phyloP scores from a whole-genome alignment of 805 yeast species.

The Ogataea neopini region DNA sequence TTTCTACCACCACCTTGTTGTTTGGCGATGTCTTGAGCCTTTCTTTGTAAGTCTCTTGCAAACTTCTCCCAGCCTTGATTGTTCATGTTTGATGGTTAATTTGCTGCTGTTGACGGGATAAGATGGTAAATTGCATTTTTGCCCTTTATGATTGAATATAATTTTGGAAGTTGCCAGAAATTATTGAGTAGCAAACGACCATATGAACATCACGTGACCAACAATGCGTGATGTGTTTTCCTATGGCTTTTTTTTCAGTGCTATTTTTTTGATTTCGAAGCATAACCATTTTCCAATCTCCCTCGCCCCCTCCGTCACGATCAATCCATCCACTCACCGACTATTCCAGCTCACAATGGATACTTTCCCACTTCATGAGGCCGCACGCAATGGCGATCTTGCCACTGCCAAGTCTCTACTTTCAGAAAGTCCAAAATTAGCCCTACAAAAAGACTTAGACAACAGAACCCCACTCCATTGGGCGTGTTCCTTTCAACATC shows the following conservation, averaged over 20 bases:
- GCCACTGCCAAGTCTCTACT: slow-evolving; percentile 53
- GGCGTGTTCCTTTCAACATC: slow-evolving; percentile 72
- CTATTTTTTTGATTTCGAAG: too few relatives aligned
- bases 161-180: slow-evolving; percentile 4
- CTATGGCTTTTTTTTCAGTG: too few relatives aligned
- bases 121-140: not conserved
- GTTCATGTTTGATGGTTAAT: slow-evolving; percentile 23
- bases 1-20: slow-evolving; percentile 31
- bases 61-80: slow-evolving; percentile 52
- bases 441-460: slow-evolving; percentile 60
- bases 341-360: too few relatives aligned
- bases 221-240: not conserved
- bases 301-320: too few relatives aligned
- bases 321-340: too few relatives aligned
- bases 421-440: slow-evolving; percentile 48
- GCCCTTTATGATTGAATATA: not conserved
- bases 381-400: slow-evolving; percentile 62
- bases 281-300: too few relatives aligned
- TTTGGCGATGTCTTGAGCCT: slow-evolving; percentile 43
- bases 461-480: slow-evolving; percentile 83
- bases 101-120: not conserved
- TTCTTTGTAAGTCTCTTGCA: slow-evolving; percentile 50
- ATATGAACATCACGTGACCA: slow-evolving; percentile 1
- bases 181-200: slow-evolving; percentile 1
- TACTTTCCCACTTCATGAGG: slow-evolving; percentile 62